These are phyloP conservation scores for Mycena maculata DNA, from an alignment of 768 basidiomycete species.

Conservation along the genomic window DNA sequence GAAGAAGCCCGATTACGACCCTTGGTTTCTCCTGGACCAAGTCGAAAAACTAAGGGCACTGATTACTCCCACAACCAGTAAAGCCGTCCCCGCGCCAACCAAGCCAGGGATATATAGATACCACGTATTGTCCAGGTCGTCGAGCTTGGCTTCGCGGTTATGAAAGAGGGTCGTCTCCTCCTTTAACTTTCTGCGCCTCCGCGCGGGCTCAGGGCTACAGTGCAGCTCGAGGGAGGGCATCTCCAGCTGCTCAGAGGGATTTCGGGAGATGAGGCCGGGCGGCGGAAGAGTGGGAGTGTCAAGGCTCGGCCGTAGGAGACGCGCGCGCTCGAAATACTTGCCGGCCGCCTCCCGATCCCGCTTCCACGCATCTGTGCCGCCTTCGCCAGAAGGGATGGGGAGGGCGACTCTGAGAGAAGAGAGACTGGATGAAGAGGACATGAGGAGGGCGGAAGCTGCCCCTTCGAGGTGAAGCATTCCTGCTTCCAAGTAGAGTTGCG, in stretches of 20 bases:
- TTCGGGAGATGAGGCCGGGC: conserved; percentile 47
- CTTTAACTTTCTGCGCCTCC: conserved; percentile 63
- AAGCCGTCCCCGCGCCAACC: conserved; percentile 86
- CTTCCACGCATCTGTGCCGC: conserved; percentile 78
- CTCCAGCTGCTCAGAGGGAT: conserved; percentile 59
- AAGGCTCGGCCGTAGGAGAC: conserved; percentile 65
- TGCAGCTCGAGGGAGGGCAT: conserved; percentile 74
- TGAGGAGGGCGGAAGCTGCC: conserved; percentile 74
- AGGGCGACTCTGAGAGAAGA: conserved; percentile 80
- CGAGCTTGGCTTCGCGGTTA: conserved; percentile 57
- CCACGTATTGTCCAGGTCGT: conserved; percentile 80
- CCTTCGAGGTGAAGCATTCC: conserved; percentile 87
- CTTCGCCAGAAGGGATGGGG: conserved; percentile 61
- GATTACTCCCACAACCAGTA: conserved; percentile 82
- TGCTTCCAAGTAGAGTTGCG: conserved; percentile 81
- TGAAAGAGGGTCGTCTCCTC: conserved; percentile 62
- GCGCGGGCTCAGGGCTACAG: conserved; percentile 50
- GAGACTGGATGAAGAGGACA: conserved; percentile 80
- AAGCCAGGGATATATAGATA: conserved; percentile 83
- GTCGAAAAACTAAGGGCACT: conserved; percentile 81
- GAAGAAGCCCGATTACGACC: conserved; percentile 50
- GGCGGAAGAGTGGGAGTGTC: conserved; percentile 77
- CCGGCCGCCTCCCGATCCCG: conserved; percentile 78
- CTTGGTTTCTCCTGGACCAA: conserved; percentile 75
- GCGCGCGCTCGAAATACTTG: conserved; percentile 79